Evolutionary conservation across 2,329 filamentous ascomycete genomes (phyloP).

Genomic region (Aspergillus puulaauensis): DNA sequence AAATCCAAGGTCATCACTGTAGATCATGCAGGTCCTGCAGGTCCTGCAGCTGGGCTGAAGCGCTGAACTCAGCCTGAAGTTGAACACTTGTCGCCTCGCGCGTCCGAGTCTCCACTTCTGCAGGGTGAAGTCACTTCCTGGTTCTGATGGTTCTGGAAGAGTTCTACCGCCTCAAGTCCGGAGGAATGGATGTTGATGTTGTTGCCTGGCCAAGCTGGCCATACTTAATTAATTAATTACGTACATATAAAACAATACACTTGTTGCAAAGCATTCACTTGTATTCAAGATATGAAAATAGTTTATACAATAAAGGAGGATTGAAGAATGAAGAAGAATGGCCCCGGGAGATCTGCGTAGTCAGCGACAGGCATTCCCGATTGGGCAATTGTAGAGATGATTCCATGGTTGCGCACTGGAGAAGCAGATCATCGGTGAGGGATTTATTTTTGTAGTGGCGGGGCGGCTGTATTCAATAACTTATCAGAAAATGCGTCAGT

Average conservation of each 20-base stretch:
- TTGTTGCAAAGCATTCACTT: background rate
- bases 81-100: too few species aligned
- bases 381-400: background rate
- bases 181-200: background rate
- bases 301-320: too few species aligned
- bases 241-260: background rate
- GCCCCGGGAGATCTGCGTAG: background rate
- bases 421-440: constrained; percentile 1
- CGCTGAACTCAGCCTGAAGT: too few species aligned
- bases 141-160: background rate
- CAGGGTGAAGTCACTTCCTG: too few species aligned
- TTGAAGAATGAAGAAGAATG: background rate
- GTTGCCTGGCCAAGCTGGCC: too few species aligned
- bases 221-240: background rate
- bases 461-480: too few species aligned
- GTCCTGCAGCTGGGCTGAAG: too few species aligned
- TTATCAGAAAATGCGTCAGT: too few species aligned
- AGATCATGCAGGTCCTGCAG: too few species aligned
- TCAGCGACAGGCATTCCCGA: background rate
- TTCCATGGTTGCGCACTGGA: background rate
- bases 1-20: too few species aligned
- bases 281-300: background rate
- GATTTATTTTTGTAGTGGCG: background rate
- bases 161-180: background rate
- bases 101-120: too few species aligned